Evolutionary conservation across 2,329 filamentous ascomycete species (phyloP), one percentile per base, ranked within the genome.

Genomic region (Colletotrichum somersetense): DNA sequence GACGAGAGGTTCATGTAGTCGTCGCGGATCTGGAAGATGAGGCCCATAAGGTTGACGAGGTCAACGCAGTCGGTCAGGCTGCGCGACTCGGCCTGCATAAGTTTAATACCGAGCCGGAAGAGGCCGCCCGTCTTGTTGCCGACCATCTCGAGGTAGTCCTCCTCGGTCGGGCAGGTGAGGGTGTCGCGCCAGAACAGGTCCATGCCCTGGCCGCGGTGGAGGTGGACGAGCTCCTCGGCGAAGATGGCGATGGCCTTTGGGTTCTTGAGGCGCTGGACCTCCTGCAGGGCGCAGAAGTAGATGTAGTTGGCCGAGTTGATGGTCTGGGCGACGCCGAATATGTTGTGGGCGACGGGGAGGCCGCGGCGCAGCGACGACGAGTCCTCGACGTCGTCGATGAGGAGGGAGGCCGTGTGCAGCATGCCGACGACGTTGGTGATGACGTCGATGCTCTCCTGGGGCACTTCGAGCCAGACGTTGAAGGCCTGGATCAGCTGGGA

Each of bases 101-200:
- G 88, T 83, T 95, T 94, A 79, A 97, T 91, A 52, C 93, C 93
- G 12, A 97, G 84, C 52, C 94, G 88, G 85, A 97, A 97, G 1
- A 97, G 86, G 0, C 94, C 94, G 64, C 94, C 94, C 0, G 94
- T 97, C 84, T 97, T 97, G 83, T 97, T 95, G 77, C 90, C 90
- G 14, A 97, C 94, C 94, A 97, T 97, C 80, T 97, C 93, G n/a
- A 97, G 88, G 82, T 97, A 97, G 82, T 97, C 94, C 75, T 95
- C 93, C 82, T 96, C 94, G 62, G 89, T 93, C 18, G 94, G 94
- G 81, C 93, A 96, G 26, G 92, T 95, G 72, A 96, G 85, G 35
- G 91, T 94, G 82, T 96, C 93, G 69, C 93, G 89, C 94, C 95
- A 97, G 84, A 93, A 96, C 48, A 97, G 87, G 77, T 97, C 95